Evolutionary conservation across 2,329 filamentous ascomycete genomes (phyloP), one percentile per base, ranked within the genome.

Genomic region (Rhinocladiella similis): DNA sequence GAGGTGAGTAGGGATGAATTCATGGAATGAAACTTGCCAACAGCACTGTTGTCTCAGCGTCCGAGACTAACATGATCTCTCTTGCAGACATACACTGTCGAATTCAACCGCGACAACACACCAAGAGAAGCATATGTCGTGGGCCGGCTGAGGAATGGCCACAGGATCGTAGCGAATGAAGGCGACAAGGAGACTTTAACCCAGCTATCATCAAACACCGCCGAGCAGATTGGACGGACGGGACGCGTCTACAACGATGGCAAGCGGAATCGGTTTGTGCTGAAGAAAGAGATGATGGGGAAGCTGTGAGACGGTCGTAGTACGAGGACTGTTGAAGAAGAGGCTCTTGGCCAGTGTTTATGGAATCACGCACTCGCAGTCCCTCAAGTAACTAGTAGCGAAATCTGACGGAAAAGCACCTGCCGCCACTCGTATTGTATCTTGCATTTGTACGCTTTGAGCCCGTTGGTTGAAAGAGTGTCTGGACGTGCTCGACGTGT

Each of bases 141-240:
- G 0, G 83, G 83, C 0, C 72, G 80, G 29, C 61, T 86, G 53
- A 75, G 69, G 50, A 65, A 62, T 1, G 73, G 73, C 1, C 71
- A 76, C 52, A 73, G 83, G 0, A 84, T 86, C 60, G 57, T 86
- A 3, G 82, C 83, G 1, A 85, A 85, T 60, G 75, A 83, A 66
- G 80, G 70, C 0, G 79, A 84, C 68, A 75, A 75, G 20, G 62
- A 61, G 10, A 83, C 81, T 1, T 62, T 84, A 57, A 62, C 67
- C 20, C 68, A 74, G 35, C 70, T 84, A 56, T 71, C 73, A 0
- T 77, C 74, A 53, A 70, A 64, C 13, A 63, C 64, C 0, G 69
- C 69, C 3, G 81, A 84, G 64, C 75, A 75, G 9, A 74, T 84
- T 51, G 81, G 81, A 2, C 72, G 72, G 58, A 67, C 50, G 9